phyloP scores from a whole-genome alignment of 2,329 filamentous ascomycete genomes.

The Pestalotiopsis sp. region DNA sequence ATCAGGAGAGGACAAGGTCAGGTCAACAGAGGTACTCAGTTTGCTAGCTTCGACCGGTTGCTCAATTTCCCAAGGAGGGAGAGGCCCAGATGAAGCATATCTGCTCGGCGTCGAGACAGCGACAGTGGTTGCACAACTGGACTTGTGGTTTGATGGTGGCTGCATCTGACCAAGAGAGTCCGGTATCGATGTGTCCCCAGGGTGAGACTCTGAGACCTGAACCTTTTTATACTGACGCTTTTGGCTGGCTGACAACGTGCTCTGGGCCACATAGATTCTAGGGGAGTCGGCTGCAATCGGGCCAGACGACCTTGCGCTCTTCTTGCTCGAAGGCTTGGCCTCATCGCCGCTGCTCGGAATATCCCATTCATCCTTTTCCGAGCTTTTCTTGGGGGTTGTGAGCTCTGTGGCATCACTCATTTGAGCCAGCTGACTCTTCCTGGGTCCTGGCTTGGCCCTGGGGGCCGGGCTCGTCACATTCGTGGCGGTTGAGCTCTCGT shows the following conservation, averaged over 20 bases:
- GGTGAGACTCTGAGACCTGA: constrained; percentile 22
- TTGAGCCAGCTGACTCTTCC: constrained; percentile 18
- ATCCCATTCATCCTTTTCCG: constrained; percentile 30
- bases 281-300: constrained; percentile 17
- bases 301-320: constrained; percentile 20
- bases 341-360: constrained; percentile 33
- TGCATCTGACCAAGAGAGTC: background rate
- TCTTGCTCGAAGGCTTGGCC: constrained; percentile 9
- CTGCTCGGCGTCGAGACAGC: constrained; percentile 34
- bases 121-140: constrained; percentile 32
- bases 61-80: constrained; percentile 27
- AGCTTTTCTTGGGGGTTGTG: constrained; percentile 30
- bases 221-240: constrained; percentile 34
- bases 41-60: background rate
- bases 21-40: constrained; percentile 23
- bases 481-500: constrained; percentile 28
- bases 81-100: constrained; percentile 31
- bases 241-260: constrained; percentile 34
- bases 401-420: constrained; percentile 24
- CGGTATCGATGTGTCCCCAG: constrained; percentile 1
- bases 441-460: constrained; percentile 15
- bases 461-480: constrained; percentile 28
- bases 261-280: constrained; percentile 33
- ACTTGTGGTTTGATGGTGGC: constrained; percentile 26
- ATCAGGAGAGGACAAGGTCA: constrained; percentile 33